Evolutionary conservation across 1,284 basidiomycete species (phyloP), one percentile per base, ranked within the genome.

Genomic region (Heterobasidion parviporum): DNA sequence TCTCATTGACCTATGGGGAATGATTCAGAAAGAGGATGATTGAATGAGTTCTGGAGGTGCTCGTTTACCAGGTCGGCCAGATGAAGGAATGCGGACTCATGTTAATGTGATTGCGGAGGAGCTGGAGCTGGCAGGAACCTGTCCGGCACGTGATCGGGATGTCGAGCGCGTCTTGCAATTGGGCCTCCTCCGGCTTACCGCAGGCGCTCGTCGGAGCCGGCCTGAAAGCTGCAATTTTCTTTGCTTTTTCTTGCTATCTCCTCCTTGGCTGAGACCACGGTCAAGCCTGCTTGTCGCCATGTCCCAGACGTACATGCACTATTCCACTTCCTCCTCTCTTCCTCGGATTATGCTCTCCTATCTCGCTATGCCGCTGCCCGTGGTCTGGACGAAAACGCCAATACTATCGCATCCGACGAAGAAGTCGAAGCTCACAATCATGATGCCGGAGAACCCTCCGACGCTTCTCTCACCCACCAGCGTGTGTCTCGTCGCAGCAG

Each of bases 1-100:
- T 45, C 45, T 43, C 16, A 47, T 51, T 46, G 33, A 55, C 53
- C 56, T 52, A 15, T 41, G 36, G 4, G n/a, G 8, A 50, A 16
- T 16, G 12, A 38, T 8, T 32, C 15, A 33, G 43, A 36, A 50
- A 15, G 41, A 3, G 16, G 20, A 46, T 20, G 43, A 20, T 16
- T 26, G 26, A 7, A 44, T 18, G 9, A 26, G 26, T 26, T 26
- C 26, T 26, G 26, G 26, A 26, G 26, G 26, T 26, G 26, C n/a
- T 20, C 7, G 32, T 38, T 41, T 59, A 92, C 91, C 53, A 94
- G 72, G 64, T 91, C 82, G 1, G 82, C 79, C 16, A 93, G 74
- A 59, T 85, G 80, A 50, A 81, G 64, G 36, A 48, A 10, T 12
- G 38, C 6, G n/a, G 82, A 82, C 72, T 93, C 85, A 64, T 92